These are phyloP conservation scores for Penicillium salamii DNA, from an alignment of 495 filamentous ascomycete species.

Conservation along the genomic window DNA sequence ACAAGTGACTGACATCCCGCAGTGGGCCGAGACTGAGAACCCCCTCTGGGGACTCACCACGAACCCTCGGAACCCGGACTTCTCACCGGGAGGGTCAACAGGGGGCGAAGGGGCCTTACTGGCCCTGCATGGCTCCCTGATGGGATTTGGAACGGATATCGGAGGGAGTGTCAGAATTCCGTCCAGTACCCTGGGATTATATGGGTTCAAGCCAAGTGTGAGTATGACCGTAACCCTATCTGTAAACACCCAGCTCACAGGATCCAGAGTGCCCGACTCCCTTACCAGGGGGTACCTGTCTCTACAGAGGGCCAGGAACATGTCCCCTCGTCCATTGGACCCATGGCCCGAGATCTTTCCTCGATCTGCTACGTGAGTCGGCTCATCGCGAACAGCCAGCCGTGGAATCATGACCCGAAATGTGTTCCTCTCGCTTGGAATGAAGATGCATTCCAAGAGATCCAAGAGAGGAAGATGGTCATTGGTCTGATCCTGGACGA, in stretches of 20 bases:
- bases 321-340: conserved; percentile 49
- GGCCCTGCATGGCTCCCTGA: conserved; percentile 55
- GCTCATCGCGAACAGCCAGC: conserved; percentile 33
- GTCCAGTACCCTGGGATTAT: conserved; percentile 50
- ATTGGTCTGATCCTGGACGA: conserved; percentile 51
- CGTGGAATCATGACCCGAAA: conserved; percentile 48
- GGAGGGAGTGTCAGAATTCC: conserved; percentile 62
- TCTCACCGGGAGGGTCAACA: conserved; percentile 57
- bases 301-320: conserved; percentile 55
- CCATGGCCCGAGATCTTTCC: conserved; percentile 45
- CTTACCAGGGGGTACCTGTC: conserved; percentile 46
- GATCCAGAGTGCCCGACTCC: conserved; percentile 40
- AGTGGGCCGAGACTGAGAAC: conserved; percentile 54
- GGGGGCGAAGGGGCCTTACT: conserved; percentile 64
- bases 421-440: conserved; percentile 49
- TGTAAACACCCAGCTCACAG: background rate
- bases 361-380: conserved; percentile 41
- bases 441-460: conserved; percentile 32
- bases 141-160: conserved; percentile 65
- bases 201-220: conserved; percentile 55
- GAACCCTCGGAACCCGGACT: conserved; percentile 45
- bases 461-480: conserved; percentile 39
- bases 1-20: background rate
- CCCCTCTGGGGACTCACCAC: conserved; percentile 53
- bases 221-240: conserved; percentile 16